These are phyloP conservation scores for Cordyceps javanica DNA, from an alignment of 2,329 filamentous ascomycete species.

Conservation along the genomic window DNA sequence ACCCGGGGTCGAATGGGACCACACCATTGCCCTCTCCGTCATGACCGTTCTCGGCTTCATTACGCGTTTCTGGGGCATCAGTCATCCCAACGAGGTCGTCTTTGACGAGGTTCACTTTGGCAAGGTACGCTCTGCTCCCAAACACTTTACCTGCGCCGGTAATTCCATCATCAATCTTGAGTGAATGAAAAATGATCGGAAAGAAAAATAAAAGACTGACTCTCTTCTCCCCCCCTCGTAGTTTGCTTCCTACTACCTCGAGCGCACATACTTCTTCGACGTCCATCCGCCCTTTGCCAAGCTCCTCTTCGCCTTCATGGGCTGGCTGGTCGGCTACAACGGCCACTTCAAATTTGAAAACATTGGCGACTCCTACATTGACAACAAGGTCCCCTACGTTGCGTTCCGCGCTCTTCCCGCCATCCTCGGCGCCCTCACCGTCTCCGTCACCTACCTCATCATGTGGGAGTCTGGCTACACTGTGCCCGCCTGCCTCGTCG, in stretches of 20 bases:
- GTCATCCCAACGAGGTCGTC: slow-evolving; percentile 90
- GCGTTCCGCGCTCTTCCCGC: slow-evolving; percentile 92
- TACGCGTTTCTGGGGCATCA: slow-evolving; percentile 94
- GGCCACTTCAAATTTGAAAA: slow-evolving; percentile 98
- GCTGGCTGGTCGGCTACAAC: slow-evolving; percentile 96
- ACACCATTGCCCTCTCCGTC: slow-evolving; percentile 69
- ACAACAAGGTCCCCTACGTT: slow-evolving; percentile 95
- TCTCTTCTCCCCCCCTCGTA: slow-evolving; percentile 26
- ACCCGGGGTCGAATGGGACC: slow-evolving; percentile 66
- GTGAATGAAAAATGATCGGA: no score
- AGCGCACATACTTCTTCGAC: slow-evolving; percentile 99
- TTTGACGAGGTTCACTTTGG: slow-evolving; percentile 99
- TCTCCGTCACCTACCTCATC: slow-evolving; percentile 90
- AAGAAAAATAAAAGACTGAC: no score
- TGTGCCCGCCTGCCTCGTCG: slow-evolving; percentile 82
- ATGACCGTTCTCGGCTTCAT: slow-evolving; percentile 81
- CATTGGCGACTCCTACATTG: slow-evolving; percentile 96
- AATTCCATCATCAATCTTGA: no score
- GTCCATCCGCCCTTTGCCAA: slow-evolving; percentile 98
- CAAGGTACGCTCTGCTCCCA: slow-evolving; percentile 77
- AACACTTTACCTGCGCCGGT: no score
- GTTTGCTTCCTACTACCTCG: slow-evolving; percentile 78
- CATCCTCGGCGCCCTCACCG: slow-evolving; percentile 83
- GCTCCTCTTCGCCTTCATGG: slow-evolving; percentile 92
- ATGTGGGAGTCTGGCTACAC: slow-evolving; percentile 99